Base-by-base conservation (phyloP, 805 yeast genomes). In the Clavispora vitiphila region DNA sequence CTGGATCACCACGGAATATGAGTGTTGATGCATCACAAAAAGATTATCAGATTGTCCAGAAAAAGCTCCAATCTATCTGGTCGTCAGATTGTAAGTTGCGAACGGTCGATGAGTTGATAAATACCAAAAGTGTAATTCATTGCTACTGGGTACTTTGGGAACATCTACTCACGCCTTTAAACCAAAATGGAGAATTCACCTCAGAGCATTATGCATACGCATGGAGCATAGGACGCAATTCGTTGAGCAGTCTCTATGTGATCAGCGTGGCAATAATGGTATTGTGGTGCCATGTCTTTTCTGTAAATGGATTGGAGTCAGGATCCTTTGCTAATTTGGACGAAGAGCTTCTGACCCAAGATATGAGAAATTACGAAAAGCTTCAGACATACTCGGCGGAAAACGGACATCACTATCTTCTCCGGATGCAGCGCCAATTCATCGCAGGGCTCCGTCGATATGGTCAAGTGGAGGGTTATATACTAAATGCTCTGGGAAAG, bases 1-100 rank as follows among this genome's bases (percentile, higher is more conserved):
- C 90, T 2, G 96, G 96, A 1, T 85, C 88, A 7, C 93, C 93
- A 1, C 78, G 83, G 64, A 75, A 89, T 53, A 58, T 65, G 27
- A 66, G 71, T 45, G 74, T 69, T 5, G 55, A 50, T 22, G 71
- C 67, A 1, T 64, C 68, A 1, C 38, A 48, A 23, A 65, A 67
- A 38, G 74, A 69, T 43, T 56, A 59, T 38, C 41, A 49, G 16
- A 50, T 59, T 18, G 71, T 66, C 5, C 69, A 59, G 41, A 47
- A 59, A 12, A 67, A 68, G 44, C 49, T 68, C 21, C 50, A 44
- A 40, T 54, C 51, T 12, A 61, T 68, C 39, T 69, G 73, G 74
- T 35, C 40, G 21, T 5, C 30, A 9, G 32, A 37, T 10, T 36
- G 36, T 10, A 22, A 43, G 16, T 35, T 37, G 21, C 41, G 30